phyloP scores from a whole-genome alignment of 371 early-diverging fungal genomes.

The Mortierella sp. region DNA sequence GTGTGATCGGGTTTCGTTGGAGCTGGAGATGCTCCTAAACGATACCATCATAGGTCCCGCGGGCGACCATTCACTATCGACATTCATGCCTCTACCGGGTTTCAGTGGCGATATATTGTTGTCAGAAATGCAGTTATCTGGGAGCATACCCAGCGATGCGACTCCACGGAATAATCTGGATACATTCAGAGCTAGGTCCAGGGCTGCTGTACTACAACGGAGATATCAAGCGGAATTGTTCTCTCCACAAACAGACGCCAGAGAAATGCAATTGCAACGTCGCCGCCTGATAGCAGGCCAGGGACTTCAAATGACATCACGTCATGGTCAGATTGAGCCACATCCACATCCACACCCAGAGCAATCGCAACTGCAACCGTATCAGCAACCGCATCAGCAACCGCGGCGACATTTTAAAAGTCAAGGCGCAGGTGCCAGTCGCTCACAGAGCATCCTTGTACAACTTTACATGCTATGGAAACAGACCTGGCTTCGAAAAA shows the following conservation, averaged over 20 bases:
- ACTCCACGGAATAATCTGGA: no score
- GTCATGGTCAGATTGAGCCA: no score
- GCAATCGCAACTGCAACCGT: no score
- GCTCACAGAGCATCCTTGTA: slow-evolving; percentile 29
- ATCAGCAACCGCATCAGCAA: background rate
- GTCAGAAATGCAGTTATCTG: no score
- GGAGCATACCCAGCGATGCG: no score
- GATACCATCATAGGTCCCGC: slow-evolving; percentile 19
- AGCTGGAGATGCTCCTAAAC: slow-evolving; percentile 39
- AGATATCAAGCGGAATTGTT: slow-evolving; percentile 22
- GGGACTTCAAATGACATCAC: background rate
- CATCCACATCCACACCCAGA: no score
- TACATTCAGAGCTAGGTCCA: background rate
- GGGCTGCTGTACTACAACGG: slow-evolving; percentile 25
- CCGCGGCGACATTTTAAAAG: slow-evolving; percentile 16
- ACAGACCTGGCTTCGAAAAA: slow-evolving; percentile 39
- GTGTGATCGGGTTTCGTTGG: slow-evolving; percentile 40
- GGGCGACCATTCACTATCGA: background rate
- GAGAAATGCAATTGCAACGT: slow-evolving; percentile 9
- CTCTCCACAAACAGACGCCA: slow-evolving; percentile 21
- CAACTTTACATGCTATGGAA: slow-evolving; percentile 49
- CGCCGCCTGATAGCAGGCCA: background rate
- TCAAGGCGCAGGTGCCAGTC: slow-evolving; percentile 37
- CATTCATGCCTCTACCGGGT: no score
- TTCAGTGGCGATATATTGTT: no score